phyloP scores from a whole-genome alignment of 2,329 filamentous ascomycete genomes.

The Cladobotryum protrusum region DNA sequence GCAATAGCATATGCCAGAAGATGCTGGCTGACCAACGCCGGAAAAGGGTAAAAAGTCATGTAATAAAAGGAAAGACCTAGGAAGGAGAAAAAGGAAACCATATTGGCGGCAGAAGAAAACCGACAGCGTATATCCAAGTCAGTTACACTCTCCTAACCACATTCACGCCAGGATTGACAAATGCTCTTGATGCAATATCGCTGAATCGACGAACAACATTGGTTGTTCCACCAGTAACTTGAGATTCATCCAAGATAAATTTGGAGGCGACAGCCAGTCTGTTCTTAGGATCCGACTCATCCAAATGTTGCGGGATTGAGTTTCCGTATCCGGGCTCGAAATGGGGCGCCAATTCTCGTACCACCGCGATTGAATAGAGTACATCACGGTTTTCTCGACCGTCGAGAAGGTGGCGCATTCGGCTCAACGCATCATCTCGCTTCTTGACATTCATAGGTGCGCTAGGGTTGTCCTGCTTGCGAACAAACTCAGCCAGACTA shows the following conservation, averaged over 20 bases:
- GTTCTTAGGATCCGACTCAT: constrained; percentile 61
- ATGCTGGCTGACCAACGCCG: not conserved
- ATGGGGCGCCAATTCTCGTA: constrained; percentile 65
- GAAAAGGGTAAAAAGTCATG: not conserved
- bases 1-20: not conserved
- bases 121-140: not conserved
- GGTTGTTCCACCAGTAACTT: constrained; percentile 61
- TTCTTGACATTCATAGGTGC: constrained; percentile 38
- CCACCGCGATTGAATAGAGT: constrained; percentile 80
- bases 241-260: constrained; percentile 61
- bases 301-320: constrained; percentile 51
- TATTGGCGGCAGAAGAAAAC: not conserved
- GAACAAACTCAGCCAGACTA: constrained; percentile 61
- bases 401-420: constrained; percentile 65
- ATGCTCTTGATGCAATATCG: constrained; percentile 58
- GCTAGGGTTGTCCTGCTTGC: constrained; percentile 51
- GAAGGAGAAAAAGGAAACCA: not conserved
- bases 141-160: constrained; percentile 26
- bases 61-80: not conserved
- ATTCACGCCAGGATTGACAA: constrained; percentile 47
- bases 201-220: constrained; percentile 67
- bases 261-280: constrained; percentile 63
- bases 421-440: constrained; percentile 59
- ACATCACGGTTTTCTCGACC: constrained; percentile 84
- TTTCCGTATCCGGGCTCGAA: constrained; percentile 54